Evolutionary conservation across 139 green algal genomes (phyloP), one percentile per base, ranked within the genome.

Genomic region (Trebouxia sp.): DNA sequence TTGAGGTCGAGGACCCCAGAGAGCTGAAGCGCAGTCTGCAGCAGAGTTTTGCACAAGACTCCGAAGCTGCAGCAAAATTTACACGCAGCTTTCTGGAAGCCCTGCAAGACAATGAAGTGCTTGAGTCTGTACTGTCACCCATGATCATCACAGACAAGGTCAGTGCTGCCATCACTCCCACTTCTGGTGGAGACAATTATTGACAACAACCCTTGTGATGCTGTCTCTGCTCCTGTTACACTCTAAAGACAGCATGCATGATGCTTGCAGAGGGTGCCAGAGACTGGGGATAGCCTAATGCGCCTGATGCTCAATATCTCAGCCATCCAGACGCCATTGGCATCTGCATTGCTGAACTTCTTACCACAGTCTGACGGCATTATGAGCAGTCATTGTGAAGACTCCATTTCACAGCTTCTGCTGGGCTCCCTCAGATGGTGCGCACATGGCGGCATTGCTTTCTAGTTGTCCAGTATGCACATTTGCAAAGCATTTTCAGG

Each of bases 361-460:
- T 14, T 72, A 35, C 62, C 62, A 30, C 0, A 72, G 26, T 35
- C 15, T 14, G 5, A 41, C 20, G 35, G 11, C 3, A 15, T 17
- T 28, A 17, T 26, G 20, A 35, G 35, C 11, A 43, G 32, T 6
- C 32, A 72, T 28, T 8, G 17, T 79, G 48, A 74, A 88, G 74
- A 39, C 30, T 14, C 48, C 35, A n/a, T 86, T 30, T 37, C 84
- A 17, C 50, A 58, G 30, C 84, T 87, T 32, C 78, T 89, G 1
- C 70, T 89, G 30, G 85, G 85, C 26, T 84, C 85, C 43, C 87
- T 89, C 62, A 55, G 85, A 41, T 89, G 82, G 82, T 85, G 41
- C 45, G 1, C n/a, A n/a, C n/a, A n/a, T n/a, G n/a, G n/a, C n/a
- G n/a, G n/a, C n/a, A n/a, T n/a, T n/a, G n/a, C n/a, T n/a, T n/a